Base-by-base conservation (phyloP, 352 stramenopile genomes). In the Globisporangium spiculum region DNA sequence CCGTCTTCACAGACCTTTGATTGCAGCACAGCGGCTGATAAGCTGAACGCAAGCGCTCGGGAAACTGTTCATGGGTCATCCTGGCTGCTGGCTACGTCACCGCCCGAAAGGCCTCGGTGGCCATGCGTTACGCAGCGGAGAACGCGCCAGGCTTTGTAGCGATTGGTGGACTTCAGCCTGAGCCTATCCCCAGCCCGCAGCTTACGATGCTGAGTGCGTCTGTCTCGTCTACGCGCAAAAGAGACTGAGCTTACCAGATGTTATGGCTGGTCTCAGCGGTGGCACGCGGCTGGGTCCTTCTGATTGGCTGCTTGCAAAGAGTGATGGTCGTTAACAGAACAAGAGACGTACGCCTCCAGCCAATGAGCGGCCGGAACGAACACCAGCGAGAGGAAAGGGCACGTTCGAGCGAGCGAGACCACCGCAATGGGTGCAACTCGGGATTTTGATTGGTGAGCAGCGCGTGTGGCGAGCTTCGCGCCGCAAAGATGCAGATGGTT, bases 201-300 rank as follows among this genome's bases (percentile, higher is more conserved):
- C 41, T 50, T 18, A 27, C 22, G 22, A 32, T 22, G 50, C 26
- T 9, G 22, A 26, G 22, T 12, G 27, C 14, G 36, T 41, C 4
- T 24, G 48, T 10, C 48, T 10, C 26, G 52, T 32, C 22, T 57
- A 16, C 27, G 22, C 52, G 3, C 50, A 27, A 27, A 57, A 18
- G 41, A 50, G 41, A 41, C 41, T 57, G 22, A 57, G 52, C 52
- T 57, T 18, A 57, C 52, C 22, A 57, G 52, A 57, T 57, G 52
- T 57, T 24, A n/a, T 30, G 52, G 52, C 52, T 57, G 52, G 52
- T 57, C 52, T 57, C 52, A 57, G 52, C 52, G 22, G 22, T 57
- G 52, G 52, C 52, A 57, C 52, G 52, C 52, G 22, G 10, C 52
- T 22, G 9, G 14, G 36, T 4, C 2, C 8, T 18, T 14, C 52